Evolutionary conservation across 1,284 basidiomycete genomes (phyloP), one percentile per base, ranked within the genome.

Genomic region (Ceratobasidium papillatum): DNA sequence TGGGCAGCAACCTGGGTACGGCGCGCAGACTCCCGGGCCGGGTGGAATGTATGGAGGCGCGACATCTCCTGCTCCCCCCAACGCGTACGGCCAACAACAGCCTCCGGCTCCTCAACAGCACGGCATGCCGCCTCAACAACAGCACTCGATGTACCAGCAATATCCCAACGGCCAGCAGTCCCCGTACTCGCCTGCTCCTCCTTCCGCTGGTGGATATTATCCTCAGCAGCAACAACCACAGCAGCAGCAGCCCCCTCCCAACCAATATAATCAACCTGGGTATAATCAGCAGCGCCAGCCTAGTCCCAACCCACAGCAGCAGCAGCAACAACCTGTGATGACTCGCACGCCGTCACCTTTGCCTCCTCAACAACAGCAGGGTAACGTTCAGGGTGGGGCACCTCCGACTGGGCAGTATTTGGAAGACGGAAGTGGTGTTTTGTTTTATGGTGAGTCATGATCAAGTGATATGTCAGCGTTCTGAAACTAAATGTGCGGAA

Each of bases 361-460:
- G 11, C 58, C 74, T 38, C 79, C 75, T 34, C 54, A 68, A 62
- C 76, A 74, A n/a, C 78, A 64, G 63, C 76, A 74, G 30, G 76
- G 62, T 22, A 74, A 75, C 61, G 62, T 75, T 47, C 59, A 63
- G 17, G 59, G 36, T 14, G 75, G 75, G 17, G 78, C 79, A 2
- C 80, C 78, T n/a, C 82, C 81, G 51, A 83, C 81, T n/a, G 83
- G 80, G 25, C 82, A 82, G 78, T 90, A 89, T 74, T 93, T 91
- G 34, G 93, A 95, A 74, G 89, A 91, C 65, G 94, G 94, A 0
- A 85, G 87, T 56, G 88, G 89, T 1, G 91, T 96, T 52, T 79
- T 95, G 78, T 96, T 96, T 83, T 95, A 95, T 79, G 92, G 92
- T 93, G 75, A 74, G 83, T 80, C 58, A 12, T 52, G 19, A 27